phyloP scores from a whole-genome alignment of 2,329 filamentous ascomycete species.

The Cytospora mali region DNA sequence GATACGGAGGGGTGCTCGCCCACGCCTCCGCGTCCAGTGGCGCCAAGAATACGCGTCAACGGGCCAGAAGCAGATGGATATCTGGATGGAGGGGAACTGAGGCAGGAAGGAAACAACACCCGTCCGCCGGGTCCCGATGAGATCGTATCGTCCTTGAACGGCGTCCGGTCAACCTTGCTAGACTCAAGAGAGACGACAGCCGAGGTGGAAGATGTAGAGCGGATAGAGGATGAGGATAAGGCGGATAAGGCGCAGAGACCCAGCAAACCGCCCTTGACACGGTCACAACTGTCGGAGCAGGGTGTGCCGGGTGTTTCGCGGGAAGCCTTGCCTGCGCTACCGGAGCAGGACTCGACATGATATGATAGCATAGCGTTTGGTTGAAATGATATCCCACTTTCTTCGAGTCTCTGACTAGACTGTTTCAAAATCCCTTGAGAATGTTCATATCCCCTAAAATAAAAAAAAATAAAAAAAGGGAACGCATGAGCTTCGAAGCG shows the following conservation, averaged over 20 bases:
- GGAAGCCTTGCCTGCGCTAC: constrained; percentile 41
- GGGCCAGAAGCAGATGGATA: constrained; percentile 7
- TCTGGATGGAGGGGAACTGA: not conserved
- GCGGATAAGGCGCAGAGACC: not conserved
- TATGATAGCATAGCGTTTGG: constrained; percentile 14
- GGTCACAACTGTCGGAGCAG: constrained; percentile 29
- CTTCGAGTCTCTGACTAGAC: no score
- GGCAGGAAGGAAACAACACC: not conserved
- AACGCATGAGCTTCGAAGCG: no score
- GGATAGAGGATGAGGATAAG: constrained; percentile 4
- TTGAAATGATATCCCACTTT: not conserved
- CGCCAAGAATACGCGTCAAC: constrained; percentile 17
- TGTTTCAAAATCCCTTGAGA: no score
- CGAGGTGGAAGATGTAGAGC: not conserved
- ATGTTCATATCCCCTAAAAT: no score
- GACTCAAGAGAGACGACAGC: constrained; percentile 10
- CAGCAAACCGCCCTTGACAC: constrained; percentile 26
- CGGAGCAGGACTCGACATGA: constrained; percentile 37
- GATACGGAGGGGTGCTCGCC: not conserved
- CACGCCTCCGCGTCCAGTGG: constrained; percentile 16
- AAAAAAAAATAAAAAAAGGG: no score
- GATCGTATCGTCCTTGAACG: constrained; percentile 6
- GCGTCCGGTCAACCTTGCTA: not conserved
- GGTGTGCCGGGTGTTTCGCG: constrained; percentile 23
- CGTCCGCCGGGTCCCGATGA: not conserved